A percentile compares a stretch with the other conserved stretches of the same genome.
Conservation (phyloP, 1,284 basidiomycete genomes). For the Pisolithus thermaeus region DNA sequence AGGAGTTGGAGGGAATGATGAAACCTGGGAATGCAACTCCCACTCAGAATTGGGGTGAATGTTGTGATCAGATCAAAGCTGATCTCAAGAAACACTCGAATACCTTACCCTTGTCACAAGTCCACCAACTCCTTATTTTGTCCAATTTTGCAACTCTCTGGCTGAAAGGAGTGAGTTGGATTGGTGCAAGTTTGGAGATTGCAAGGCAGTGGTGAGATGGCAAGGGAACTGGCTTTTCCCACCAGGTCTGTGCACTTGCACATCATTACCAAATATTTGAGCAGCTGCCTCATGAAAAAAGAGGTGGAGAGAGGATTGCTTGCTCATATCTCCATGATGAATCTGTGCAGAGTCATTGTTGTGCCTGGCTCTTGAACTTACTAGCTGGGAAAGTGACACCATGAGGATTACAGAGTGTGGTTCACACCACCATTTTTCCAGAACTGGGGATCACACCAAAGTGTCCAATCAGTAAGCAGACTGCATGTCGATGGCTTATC, state of each 20-base stretch:
- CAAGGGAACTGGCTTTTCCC: background rate
- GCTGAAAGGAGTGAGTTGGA: background rate
- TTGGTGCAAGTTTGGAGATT: background rate
- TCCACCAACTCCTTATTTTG: slow-evolving; percentile 31
- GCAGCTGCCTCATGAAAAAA: slow-evolving; percentile 28
- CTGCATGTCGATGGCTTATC: slow-evolving; percentile 14
- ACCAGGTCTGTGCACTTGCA: background rate
- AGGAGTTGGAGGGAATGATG: too few species aligned
- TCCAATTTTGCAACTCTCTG: slow-evolving; percentile 29
- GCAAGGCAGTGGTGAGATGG: background rate
- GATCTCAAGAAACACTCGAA: slow-evolving; percentile 11
- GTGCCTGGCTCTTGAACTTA: slow-evolving; percentile 19
- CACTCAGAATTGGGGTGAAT: too few species aligned
- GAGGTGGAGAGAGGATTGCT: slow-evolving; percentile 22
- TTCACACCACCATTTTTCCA: slow-evolving; percentile 28
- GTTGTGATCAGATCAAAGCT: slow-evolving; percentile 19
- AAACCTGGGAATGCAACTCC: too few species aligned
- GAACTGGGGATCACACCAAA: too few species aligned
- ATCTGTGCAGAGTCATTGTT: slow-evolving; percentile 13
- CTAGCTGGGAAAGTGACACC: slow-evolving; percentile 27
- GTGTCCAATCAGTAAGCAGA: too few species aligned
- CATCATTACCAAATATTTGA: slow-evolving; percentile 29
- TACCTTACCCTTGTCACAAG: slow-evolving; percentile 17
- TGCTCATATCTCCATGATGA: slow-evolving; percentile 25
- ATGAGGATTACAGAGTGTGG: slow-evolving; percentile 13